phyloP scores from a whole-genome alignment of 441 rosid genomes.

The Erysimum cheiri region DNA sequence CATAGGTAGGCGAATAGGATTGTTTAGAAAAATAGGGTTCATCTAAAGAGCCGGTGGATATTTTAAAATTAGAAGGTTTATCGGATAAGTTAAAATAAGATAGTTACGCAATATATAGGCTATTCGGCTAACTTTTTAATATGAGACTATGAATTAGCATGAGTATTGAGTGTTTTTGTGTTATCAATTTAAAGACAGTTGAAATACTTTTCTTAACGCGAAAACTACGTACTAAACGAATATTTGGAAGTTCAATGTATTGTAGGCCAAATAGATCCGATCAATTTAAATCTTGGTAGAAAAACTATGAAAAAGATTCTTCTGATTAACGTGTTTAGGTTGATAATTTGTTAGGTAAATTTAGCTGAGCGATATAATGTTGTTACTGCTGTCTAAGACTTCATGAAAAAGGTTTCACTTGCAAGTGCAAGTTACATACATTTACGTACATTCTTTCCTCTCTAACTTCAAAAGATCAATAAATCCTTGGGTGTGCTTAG shows the following conservation, averaged over 20 bases:
- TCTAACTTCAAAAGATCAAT: neutral
- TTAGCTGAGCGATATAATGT: slow-evolving; percentile 28
- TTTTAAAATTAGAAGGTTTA: no score
- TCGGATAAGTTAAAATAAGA: no score
- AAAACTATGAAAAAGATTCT: neutral
- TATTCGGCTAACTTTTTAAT: no score
- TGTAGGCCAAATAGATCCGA: no score
- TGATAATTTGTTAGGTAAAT: slow-evolving; percentile 30
- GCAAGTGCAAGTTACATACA: neutral
- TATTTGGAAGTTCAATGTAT: no score
- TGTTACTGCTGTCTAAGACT: neutral
- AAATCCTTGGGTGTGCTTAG: neutral
- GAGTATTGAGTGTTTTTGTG: no score
- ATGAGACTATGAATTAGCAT: no score
- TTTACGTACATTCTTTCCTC: neutral
- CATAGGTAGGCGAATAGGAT: neutral
- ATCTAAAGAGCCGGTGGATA: no score
- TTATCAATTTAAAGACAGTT: no score
- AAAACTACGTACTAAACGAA: no score
- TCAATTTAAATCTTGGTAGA: neutral
- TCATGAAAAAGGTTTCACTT: neutral
- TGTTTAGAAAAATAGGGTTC: neutral
- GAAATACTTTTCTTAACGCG: no score
- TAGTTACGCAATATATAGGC: no score
- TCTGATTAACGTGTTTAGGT: neutral